Evolutionary conservation across 2,329 filamentous ascomycete species (phyloP).

Genomic region (Venturia asperata): DNA sequence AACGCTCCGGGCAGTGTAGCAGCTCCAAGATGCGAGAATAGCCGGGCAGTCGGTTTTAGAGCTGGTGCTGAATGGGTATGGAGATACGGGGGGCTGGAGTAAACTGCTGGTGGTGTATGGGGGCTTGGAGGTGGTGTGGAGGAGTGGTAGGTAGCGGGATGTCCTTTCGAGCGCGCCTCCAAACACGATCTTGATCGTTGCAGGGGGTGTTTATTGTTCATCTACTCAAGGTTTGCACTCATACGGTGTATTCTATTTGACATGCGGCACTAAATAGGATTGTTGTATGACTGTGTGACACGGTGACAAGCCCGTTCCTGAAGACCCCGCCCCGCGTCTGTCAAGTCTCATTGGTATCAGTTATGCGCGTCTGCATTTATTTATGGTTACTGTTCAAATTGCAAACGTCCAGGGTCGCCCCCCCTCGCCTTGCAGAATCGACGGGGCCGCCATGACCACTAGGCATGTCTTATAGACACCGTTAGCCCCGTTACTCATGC

Average conservation of each 20-base stretch:
- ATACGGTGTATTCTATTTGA: background rate
- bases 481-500: background rate
- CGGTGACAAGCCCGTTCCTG: background rate
- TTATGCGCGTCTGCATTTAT: background rate
- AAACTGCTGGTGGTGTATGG: background rate
- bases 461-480: background rate
- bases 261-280: background rate
- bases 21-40: background rate
- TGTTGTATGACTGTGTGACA: background rate
- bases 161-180: background rate
- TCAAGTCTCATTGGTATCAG: background rate
- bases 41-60: background rate
- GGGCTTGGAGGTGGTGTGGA: background rate
- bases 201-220: background rate
- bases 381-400: background rate
- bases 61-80: background rate
- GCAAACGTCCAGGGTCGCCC: background rate
- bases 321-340: too few relatives aligned
- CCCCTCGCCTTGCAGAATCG: background rate
- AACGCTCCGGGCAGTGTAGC: conserved; percentile 5
- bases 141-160: background rate
- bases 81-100: background rate
- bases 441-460: background rate
- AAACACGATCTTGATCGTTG: background rate
- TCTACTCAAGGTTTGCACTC: background rate